These are phyloP conservation scores for Neurospora sp. DNA, from an alignment of 495 filamentous ascomycete species.

Conservation along the genomic window DNA sequence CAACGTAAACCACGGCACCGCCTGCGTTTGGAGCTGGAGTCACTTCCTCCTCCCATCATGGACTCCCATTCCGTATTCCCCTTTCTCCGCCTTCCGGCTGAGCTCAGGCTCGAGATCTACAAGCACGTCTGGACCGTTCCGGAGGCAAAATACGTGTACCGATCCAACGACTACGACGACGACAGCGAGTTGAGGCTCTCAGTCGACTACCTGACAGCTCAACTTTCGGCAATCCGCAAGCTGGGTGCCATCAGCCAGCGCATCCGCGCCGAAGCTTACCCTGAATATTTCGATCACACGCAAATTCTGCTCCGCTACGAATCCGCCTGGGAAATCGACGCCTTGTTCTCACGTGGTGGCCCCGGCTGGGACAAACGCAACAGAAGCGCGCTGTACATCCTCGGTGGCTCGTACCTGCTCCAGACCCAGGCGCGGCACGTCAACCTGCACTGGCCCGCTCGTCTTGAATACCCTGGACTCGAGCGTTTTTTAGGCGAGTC, in stretches of 20 bases:
- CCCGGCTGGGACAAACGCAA: not conserved
- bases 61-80: not conserved
- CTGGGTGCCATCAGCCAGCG: not conserved
- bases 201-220: not conserved
- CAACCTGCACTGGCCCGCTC: not conserved
- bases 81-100: not conserved
- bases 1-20: not conserved
- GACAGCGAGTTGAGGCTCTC: not conserved
- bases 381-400: not conserved
- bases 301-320: not conserved
- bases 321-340: not conserved
- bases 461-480: fast-evolving
- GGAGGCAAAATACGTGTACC: not conserved
- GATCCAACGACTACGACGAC: not conserved
- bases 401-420: not conserved
- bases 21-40: not conserved
- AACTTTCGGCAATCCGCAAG: not conserved
- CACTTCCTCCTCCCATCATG: not conserved
- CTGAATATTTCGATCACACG: not conserved
- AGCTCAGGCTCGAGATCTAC: not conserved
- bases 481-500: no score
- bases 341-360: not conserved
- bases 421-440: not conserved
- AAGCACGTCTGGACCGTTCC: not conserved
- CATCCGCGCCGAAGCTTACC: not conserved